These are phyloP conservation scores for Eremothecium cymbalariae DNA, from an alignment of 1,139 yeast species.

Conservation along the genomic window DNA sequence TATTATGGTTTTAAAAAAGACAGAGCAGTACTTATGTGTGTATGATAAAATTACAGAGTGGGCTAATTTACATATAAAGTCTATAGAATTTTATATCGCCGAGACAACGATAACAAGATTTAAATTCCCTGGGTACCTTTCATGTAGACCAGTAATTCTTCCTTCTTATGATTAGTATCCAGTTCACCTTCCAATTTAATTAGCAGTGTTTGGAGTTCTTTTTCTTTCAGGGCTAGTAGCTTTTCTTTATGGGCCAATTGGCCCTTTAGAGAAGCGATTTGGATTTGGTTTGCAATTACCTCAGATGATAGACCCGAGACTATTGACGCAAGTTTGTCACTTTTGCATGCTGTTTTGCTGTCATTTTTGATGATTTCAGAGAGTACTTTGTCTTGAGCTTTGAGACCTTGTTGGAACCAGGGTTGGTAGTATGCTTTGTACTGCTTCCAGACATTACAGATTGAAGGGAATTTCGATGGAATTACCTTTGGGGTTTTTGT, in stretches of 20 bases:
- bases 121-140: no score
- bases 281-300: constrained; percentile 12
- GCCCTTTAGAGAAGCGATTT: constrained; percentile 15
- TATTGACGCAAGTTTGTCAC: constrained; percentile 2
- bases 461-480: background rate
- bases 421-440: background rate
- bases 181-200: background rate
- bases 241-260: constrained; percentile 6
- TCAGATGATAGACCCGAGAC: constrained; percentile 12
- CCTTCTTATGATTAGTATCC: constrained; percentile 3
- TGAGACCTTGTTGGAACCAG: background rate
- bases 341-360: background rate
- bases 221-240: constrained; percentile 2
- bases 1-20: no score
- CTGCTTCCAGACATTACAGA: background rate
- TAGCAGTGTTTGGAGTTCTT: constrained; percentile 1
- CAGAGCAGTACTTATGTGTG: no score
- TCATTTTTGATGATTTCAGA: background rate
- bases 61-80: no score
- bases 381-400: background rate
- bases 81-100: no score
- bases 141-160: background rate
- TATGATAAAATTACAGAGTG: no score
- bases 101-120: no score
- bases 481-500: background rate